Evolutionary conservation across 805 yeast species (phyloP), one percentile per base, ranked within the genome.

Genomic region (Candida boleticola): DNA sequence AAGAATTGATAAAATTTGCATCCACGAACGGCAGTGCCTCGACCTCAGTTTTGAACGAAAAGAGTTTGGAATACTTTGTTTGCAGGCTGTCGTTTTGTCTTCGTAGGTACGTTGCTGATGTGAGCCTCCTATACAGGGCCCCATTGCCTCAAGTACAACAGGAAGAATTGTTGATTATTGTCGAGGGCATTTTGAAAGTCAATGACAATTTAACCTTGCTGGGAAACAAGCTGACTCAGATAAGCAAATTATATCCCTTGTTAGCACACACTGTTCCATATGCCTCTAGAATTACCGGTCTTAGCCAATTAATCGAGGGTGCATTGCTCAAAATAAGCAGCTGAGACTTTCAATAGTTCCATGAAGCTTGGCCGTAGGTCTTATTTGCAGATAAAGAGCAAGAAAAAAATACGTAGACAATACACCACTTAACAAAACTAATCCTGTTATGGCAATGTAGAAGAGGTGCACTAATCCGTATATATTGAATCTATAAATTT

Each of bases 91-190:
- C 85, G 0, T 71, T 85, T 46, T 73, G 79, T 0, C 61, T 90
- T 34, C 71, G 84, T 42, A 77, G 84, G 44, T 82, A 78, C 46
- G 65, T 85, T 5, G 78, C 83, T 13, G 89, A 85, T 48, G 76
- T 73, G 39, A 75, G 71, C 25, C 61, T 89, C 10, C 55, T 83
- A 4, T 77, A 80, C 27, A 66, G 60, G 23, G 76, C 76, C 40
- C 97, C 97, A 1, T 65, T 85, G 13, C 77, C 92, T 0, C 70
- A 74, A 30, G 59, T 85, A 5, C 88, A 87, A 49, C 77, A 77
- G 41, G 60, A 65, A 4, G 98, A 90, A 57, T 53, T 89, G n/a
- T 47, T 49, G 10, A 51, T 66, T 0, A 52, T 80, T 4, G 50
- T 83, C 19, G 44, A 58, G 3, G 84, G 85, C n/a, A 38, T 38